phyloP scores from a whole-genome alignment of 2,329 filamentous ascomycete species.

The Thyridium curvatum region DNA sequence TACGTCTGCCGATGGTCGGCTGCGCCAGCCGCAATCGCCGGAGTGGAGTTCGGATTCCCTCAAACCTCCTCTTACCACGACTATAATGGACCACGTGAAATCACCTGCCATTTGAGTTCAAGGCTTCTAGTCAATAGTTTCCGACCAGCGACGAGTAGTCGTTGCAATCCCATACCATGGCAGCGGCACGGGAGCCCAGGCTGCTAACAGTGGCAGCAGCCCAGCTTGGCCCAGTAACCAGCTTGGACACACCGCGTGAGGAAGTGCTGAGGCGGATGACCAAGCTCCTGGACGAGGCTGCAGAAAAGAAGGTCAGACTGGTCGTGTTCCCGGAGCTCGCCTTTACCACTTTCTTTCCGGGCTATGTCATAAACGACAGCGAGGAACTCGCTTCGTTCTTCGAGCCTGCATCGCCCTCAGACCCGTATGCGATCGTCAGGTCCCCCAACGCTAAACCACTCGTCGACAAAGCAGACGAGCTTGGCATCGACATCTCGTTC shows the following conservation, averaged over 20 bases:
- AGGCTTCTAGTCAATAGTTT: too few relatives aligned
- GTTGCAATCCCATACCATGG: too few relatives aligned
- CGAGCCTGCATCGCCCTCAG: slow-evolving; percentile 33
- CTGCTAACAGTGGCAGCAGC: slow-evolving; percentile 39
- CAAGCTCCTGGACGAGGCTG: slow-evolving; percentile 38
- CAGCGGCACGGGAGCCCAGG: slow-evolving; percentile 3
- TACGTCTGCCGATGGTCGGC: too few relatives aligned
- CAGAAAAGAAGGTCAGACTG: slow-evolving; percentile 35
- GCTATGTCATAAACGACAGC: slow-evolving; percentile 37
- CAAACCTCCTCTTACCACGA: too few relatives aligned
- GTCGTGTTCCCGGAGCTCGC: slow-evolving; percentile 49
- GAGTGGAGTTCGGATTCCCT: too few relatives aligned
- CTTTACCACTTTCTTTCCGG: slow-evolving; percentile 51
- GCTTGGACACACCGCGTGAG: slow-evolving; percentile 27
- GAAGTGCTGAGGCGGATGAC: slow-evolving; percentile 42
- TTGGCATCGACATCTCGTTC: slow-evolving; percentile 42
- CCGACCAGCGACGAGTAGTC: too few relatives aligned
- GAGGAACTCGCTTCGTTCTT: slow-evolving; percentile 41
- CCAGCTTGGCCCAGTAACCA: slow-evolving; percentile 43
- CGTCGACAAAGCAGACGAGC: slow-evolving; percentile 38
- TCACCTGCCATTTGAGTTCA: too few relatives aligned
- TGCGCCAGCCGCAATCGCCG: too few relatives aligned
- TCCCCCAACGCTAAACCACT: slow-evolving; percentile 38
- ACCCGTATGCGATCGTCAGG: slow-evolving; percentile 22
- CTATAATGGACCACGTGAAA: too few relatives aligned